Evolutionary conservation across 345 rosid species (phyloP).

Genomic region (Camelina sativa): DNA sequence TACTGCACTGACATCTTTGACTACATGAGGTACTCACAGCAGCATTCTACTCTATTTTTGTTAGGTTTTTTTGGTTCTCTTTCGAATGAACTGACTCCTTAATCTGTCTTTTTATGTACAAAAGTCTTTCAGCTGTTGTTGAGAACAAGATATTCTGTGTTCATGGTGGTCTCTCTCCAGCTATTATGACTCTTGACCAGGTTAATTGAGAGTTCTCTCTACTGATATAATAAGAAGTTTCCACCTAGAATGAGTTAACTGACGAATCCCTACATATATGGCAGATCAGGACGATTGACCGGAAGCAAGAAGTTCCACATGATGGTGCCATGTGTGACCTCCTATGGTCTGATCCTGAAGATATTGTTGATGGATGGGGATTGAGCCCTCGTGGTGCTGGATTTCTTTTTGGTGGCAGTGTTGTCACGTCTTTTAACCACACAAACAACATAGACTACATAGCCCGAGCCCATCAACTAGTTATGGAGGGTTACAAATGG

Average conservation of each 20-base stretch:
- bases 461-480: conserved; percentile 96
- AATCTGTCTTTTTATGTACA: conserved; percentile 17
- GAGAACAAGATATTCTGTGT: conserved; percentile 93
- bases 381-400: conserved; percentile 99
- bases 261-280: conserved; percentile 18
- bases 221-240: conserved; percentile 18
- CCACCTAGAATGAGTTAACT: conserved; percentile 2
- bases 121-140: conserved; percentile 88
- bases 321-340: conserved; percentile 99
- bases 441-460: conserved; percentile 85
- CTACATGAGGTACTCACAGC: conserved; percentile 71
- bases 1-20: conserved; percentile 97
- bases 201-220: conserved; percentile 44
- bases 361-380: conserved; percentile 96
- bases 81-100: not conserved
- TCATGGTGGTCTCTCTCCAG: conserved; percentile 98
- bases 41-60: not conserved
- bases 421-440: conserved; percentile 85
- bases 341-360: conserved; percentile 99
- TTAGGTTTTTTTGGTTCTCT: conserved; percentile 19
- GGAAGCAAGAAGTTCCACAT: conserved; percentile 99
- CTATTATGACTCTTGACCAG: conserved; percentile 93
- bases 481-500: conserved; percentile 99
- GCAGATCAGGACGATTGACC: conserved; percentile 91
- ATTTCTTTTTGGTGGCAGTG: conserved; percentile 88